Base-by-base conservation (phyloP, 768 basidiomycete genomes). In the Auriculariales sp. region DNA sequence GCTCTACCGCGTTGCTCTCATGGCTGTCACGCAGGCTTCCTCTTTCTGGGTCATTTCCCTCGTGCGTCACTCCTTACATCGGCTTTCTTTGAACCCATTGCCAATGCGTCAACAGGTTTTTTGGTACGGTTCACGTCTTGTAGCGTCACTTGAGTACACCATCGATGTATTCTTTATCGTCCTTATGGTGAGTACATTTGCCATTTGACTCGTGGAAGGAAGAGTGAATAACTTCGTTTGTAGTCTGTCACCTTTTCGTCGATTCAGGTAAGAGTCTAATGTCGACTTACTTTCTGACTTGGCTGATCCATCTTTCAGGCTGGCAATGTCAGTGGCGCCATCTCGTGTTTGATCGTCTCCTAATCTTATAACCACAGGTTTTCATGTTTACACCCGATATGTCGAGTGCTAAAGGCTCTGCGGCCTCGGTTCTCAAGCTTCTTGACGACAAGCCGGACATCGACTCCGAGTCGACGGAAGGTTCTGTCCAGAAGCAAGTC, bases 361-460 rank as follows among this genome's bases (percentile, higher is more conserved):
- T n/a, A n/a, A n/a, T n/a, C n/a, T n/a, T n/a, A n/a, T n/a, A n/a
- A n/a, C n/a, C n/a, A n/a, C 55, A n/a, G n/a, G 75, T 85, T 34
- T 87, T 87, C 64, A 71, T 75, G 4, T 86, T 88, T 59, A 90
- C 93, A 1, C 90, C 92, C 33, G 91, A 94, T 61, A 73, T 89
- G 48, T 88, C 85, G 1, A 83, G 85, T 1, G 91, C 92, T 22
- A 79, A 80, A 56, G 72, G 81, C 25, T 83, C 90, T 2, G 87
- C 76, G 1, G 73, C 77, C 15, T 74, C 83, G 49, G 79, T 93
- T 57, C 68, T 94, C 67, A 74, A 74, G 46, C 66, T 93, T 6
- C 59, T 91, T 19, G 91, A 97, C 58, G 75, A 77, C 1, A 58
- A 60, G 2, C 82, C 86, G 9, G 80, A 84, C 55, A 87, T 91